These are phyloP conservation scores for Boletus tomentosulus DNA, from an alignment of 768 basidiomycete genomes.

Conservation along the genomic window DNA sequence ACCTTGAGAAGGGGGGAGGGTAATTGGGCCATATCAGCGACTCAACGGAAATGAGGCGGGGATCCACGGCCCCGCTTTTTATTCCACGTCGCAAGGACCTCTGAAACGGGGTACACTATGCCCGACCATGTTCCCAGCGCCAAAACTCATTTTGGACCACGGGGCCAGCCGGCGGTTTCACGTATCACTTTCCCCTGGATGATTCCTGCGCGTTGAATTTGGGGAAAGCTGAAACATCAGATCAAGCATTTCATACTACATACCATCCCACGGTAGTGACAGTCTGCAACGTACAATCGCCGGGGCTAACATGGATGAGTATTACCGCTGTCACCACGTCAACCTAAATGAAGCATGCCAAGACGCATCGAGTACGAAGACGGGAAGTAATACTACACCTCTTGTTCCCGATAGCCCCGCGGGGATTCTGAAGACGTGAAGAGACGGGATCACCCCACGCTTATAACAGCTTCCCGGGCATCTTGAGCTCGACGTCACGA, in stretches of 20 bases:
- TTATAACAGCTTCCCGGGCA: not conserved
- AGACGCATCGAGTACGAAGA: not conserved
- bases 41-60: not conserved
- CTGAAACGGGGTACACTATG: conserved; percentile 1
- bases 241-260: not conserved
- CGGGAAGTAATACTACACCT: not conserved
- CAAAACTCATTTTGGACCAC: not conserved
- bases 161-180: not conserved
- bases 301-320: not conserved
- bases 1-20: not conserved
- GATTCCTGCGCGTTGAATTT: not conserved
- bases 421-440: not conserved
- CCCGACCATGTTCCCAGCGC: not conserved
- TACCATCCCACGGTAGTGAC: not conserved
- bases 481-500: not conserved
- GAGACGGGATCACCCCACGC: not conserved
- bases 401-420: not conserved
- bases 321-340: not conserved
- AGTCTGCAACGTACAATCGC: not conserved
- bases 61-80: not conserved
- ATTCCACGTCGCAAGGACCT: not conserved
- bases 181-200: too few species aligned
- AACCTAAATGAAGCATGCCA: not conserved
- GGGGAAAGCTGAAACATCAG: not conserved
- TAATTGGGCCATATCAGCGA: conserved; percentile 5